These are phyloP conservation scores for Solanum piurae DNA, from an alignment of 257 asterid genomes.

Conservation along the genomic window DNA sequence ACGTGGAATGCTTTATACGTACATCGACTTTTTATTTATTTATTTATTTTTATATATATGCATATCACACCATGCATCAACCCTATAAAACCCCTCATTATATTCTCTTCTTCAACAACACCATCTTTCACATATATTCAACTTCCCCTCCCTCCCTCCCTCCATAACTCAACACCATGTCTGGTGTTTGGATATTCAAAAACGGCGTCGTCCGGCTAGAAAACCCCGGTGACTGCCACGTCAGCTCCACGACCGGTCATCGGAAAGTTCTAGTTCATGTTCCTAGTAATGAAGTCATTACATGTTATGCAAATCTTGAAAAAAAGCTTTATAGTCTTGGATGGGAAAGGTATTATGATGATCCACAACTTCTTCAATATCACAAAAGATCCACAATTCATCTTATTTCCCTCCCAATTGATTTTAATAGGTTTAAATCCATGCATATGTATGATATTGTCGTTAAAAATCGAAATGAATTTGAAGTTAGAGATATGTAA, in stretches of 20 bases:
- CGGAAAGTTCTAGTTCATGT: slow-evolving; percentile 30
- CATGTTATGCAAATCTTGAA: slow-evolving; percentile 28
- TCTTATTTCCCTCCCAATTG: slow-evolving; percentile 36
- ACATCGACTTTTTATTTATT: no score
- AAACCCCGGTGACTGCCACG: slow-evolving; percentile 18
- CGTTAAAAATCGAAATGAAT: slow-evolving; percentile 23
- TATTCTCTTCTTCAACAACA: background rate
- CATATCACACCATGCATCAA: background rate
- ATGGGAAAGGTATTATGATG: slow-evolving; percentile 43
- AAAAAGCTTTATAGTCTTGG: slow-evolving; percentile 18
- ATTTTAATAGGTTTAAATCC: slow-evolving; percentile 33
- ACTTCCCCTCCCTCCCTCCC: background rate
- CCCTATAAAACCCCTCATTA: background rate
- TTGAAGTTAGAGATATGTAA: slow-evolving; percentile 24
- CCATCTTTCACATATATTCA: background rate
- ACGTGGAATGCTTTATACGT: background rate
- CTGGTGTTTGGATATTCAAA: slow-evolving; percentile 34
- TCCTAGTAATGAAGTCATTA: slow-evolving; percentile 17
- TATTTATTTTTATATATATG: no score
- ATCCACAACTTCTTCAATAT: slow-evolving; percentile 32
- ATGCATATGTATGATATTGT: slow-evolving; percentile 30
- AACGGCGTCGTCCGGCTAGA: slow-evolving; percentile 23
- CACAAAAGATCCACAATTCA: slow-evolving; percentile 35
- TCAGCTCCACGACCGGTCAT: background rate
- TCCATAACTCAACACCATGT: slow-evolving; percentile 1